Evolutionary conservation across 257 asterid genomes (phyloP), one percentile per base, ranked within the genome.

Genomic region (Catharanthus roseus): DNA sequence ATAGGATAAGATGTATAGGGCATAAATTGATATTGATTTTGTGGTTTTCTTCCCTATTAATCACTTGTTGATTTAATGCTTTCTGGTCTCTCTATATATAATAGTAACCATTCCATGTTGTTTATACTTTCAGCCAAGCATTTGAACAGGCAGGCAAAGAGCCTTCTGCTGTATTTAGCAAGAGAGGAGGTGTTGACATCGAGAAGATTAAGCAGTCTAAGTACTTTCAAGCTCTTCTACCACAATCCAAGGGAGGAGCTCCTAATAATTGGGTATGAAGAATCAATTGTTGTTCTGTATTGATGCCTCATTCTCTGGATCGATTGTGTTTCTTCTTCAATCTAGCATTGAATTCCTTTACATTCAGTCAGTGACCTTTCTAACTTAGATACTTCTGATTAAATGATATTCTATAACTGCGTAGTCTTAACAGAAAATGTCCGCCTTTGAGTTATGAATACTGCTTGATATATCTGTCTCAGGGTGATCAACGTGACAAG

Each of bases 121-220:
- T 10, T 39, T 33, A 54, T 68, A 50, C 70, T 80, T 69, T 71
- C 82, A 91, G 97, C 77, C 96, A 82, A 82, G 96, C 96, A 70
- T 91, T 95, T 79, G 90, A 86, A 18, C 97, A 84, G 82, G 97
- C 99, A 70, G 97, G 97, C 71, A 85, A 75, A 80, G 88, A 79
- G 68, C 89, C 84, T 33, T 84, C 89, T 74, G 72, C 80, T 77
- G 74, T 86, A 72, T 95, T 95, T 77, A 79, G 78, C 81, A 83
- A 89, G 87, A 85, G 77, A 73, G 86, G 77, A 80, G 86, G 66
- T 69, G 72, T 85, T 63, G 87, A 84, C 78, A 39, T 87, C 49
- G 85, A 88, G 83, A 87, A 88, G 82, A 76, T 89, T 74, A 87
- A 82, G 85, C 86, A 84, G 72, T 91, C 99, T 42, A 87, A 86